Percentiles rank a stretch among this genome's conserved stretches.
These are phyloP conservation scores for Ganoderma resinaceum DNA, from an alignment of 1,284 basidiomycete species.

Conservation along the genomic window DNA sequence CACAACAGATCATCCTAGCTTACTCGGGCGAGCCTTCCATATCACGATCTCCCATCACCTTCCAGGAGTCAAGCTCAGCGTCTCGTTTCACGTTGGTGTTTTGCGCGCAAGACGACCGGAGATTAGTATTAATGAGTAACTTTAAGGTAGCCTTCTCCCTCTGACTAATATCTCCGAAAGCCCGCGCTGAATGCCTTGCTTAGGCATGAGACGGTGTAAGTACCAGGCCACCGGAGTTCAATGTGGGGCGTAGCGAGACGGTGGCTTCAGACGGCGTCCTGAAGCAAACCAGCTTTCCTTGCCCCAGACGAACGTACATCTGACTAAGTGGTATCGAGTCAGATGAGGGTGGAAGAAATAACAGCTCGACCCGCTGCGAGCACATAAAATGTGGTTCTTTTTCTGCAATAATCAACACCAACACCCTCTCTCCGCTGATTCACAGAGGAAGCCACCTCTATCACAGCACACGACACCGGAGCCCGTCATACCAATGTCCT, in stretches of 20 bases:
- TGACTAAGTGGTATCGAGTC: background rate
- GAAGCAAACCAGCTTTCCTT: too few relatives aligned
- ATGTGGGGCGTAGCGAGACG: background rate
- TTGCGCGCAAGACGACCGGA: background rate
- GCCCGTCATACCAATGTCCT: slow-evolving; percentile 44
- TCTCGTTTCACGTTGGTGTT: too few relatives aligned
- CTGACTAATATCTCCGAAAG: background rate
- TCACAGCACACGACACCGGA: background rate
- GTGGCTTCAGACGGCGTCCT: background rate
- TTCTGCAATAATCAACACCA: too few relatives aligned
- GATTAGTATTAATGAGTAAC: background rate
- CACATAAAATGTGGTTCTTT: background rate
- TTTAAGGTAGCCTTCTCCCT: background rate
- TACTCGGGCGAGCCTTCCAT: too few relatives aligned
- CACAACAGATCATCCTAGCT: too few relatives aligned
- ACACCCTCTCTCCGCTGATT: too few relatives aligned
- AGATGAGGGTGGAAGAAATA: too few relatives aligned
- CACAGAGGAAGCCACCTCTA: too few relatives aligned
- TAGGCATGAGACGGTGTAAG: background rate
- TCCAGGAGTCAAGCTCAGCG: too few relatives aligned
- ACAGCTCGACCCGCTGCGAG: background rate
- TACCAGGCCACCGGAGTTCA: background rate
- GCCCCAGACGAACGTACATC: background rate
- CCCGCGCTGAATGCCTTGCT: background rate
- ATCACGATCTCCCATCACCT: too few relatives aligned